Evolutionary conservation across 2,329 filamentous ascomycete species (phyloP), one percentile per base, ranked within the genome.

Genomic region (Trichophyton schoenleinii): DNA sequence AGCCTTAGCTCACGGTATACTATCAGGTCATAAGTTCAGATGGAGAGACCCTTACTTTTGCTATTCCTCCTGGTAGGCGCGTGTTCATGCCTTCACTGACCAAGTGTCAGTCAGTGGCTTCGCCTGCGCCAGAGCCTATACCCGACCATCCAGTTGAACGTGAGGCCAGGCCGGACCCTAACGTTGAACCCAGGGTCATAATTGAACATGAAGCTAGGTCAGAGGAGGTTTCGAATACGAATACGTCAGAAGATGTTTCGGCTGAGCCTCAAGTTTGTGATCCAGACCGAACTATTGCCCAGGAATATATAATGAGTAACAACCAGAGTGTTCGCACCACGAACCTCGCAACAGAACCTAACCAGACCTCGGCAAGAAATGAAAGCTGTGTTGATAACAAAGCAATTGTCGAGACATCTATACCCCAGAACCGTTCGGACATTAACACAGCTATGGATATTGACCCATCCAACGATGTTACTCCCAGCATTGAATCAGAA

Each of bases 1-100:
- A 5, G 28, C 28, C 28, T 60, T 58, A 28, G 5, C 49, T 25
- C 36, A 18, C 48, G 34, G 42, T 20, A 58, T 20, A 3, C n/a
- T 15, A 31, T 59, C 31, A 70, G 74, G 68, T 78, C 31, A 64
- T 72, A 48, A 68, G 67, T 9, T 70, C 73, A n/a, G 66, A 73
- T 36, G 68, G 68, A 18, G 59, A 63, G 7, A 64, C 63, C 13
- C 63, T 78, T 41, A 73, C 70, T 5, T 74, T 78, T 62, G 67
- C 69, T 3, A 67, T 77, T 28, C 74, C 76, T n/a, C 64, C 72
- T 52, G 75, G 73, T 4, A 69, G 71, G 55, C 70, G 71, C 15
- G 66, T 73, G 25, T 71, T 75, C 61, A 67, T 75, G 5, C 22
- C 49, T 13, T 53, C 28, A 15, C 5, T 13, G 18, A n/a, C 49